These are phyloP conservation scores for Heliamphora exappendiculata DNA, from an alignment of 148 eudicot species.

Conservation along the genomic window DNA sequence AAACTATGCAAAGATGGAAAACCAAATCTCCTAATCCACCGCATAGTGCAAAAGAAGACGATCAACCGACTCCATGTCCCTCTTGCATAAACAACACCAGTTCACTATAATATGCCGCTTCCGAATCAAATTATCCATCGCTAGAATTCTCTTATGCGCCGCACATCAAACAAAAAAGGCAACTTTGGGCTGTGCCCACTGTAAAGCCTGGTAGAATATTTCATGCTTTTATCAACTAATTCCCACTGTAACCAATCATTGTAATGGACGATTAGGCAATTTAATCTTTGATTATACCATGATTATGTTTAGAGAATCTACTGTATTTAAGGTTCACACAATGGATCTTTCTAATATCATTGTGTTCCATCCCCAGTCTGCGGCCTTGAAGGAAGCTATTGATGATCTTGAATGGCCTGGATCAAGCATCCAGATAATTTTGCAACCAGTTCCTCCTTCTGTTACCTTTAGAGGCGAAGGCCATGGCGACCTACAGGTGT, in stretches of 20 bases:
- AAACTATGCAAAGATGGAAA: no score
- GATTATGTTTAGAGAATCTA: background rate
- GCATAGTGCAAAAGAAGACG: no score
- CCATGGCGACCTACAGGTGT: conserved; percentile 95
- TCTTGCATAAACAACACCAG: no score
- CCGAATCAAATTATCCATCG: no score
- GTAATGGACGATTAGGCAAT: background rate
- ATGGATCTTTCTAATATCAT: background rate
- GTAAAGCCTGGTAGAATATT: no score
- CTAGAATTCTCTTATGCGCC: no score
- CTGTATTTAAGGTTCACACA: background rate
- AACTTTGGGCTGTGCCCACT: no score
- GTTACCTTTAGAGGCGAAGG: conserved; percentile 93
- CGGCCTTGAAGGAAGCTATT: conserved; percentile 91
- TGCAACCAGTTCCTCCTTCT: conserved; percentile 77
- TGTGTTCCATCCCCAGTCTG: conserved; percentile 47
- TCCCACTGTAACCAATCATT: background rate
- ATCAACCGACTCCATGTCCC: no score
- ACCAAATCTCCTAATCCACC: no score
- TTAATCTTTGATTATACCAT: background rate
- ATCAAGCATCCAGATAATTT: conserved; percentile 62
- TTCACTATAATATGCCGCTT: no score
- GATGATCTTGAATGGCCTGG: conserved; percentile 99
- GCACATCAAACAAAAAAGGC: no score
- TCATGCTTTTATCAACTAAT: background rate